Evolutionary conservation across 83 land plant genomes (phyloP), one percentile per base, ranked within the genome.

Genomic region (Picea mariana): DNA sequence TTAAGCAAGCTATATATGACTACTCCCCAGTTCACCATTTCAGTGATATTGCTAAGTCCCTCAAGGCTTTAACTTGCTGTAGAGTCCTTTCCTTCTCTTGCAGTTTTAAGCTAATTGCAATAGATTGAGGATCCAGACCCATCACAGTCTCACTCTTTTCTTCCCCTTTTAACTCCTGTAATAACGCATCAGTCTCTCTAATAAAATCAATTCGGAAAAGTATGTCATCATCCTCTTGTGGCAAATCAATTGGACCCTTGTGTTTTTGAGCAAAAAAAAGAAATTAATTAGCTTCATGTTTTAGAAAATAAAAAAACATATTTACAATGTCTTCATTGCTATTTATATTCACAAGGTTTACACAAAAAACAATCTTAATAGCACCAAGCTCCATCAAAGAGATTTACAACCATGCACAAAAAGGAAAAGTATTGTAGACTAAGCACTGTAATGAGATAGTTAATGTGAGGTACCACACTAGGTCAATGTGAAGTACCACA

Each of bases 51-150:
- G 99, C 99, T 78, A 94, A 52, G 17, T 93, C 88, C 60, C 94
- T 78, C 79, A 98, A 83, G 55, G 91, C 87, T 86, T 90, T 92
- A 23, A 98, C 95, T 84, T 88, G 91, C 79, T 80, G 88, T 24
- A 96, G 84, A 52, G 93, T 83, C 68, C 90, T 87, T 66, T 88
- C 84, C 81, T 92, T 98, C 87, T 98, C 98, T 84, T 98, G 95
- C 58, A 91, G 90, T 86, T 92, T 93, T 75, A 98, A 86, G 78
- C 90, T 94, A 17, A 86, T 67, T 20, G 97, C 99, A 77, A 98
- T 95, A 72, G 97, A 86, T 84, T 93, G 91, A n/a, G 99, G 88
- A 82, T 98, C 99, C 68, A 96, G 80, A n/a, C 93, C 97, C 67
- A 82, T 52, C 40, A 87, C 76, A 62, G 66, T 81, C 40, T 89